Evolutionary conservation across 2,329 filamentous ascomycete genomes (phyloP).

Genomic region (Fusarium lateritium): DNA sequence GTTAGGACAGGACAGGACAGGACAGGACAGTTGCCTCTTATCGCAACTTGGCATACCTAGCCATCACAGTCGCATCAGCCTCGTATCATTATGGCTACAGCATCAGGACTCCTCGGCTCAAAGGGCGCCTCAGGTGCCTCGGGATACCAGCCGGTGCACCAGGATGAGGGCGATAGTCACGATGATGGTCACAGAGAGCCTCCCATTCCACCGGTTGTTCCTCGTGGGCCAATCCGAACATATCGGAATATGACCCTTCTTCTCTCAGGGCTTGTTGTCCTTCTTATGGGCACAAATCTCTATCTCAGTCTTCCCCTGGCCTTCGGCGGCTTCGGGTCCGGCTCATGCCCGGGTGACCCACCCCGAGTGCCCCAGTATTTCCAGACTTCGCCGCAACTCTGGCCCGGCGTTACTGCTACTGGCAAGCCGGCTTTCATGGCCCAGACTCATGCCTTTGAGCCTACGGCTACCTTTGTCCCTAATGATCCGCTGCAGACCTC

Average conservation of each 20-base stretch:
- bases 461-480: conserved; percentile 75
- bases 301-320: conserved; percentile 55
- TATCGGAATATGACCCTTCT: conserved; percentile 52
- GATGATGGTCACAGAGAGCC: conserved; percentile 36
- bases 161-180: conserved; percentile 50
- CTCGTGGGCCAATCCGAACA: conserved; percentile 45
- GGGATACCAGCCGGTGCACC: conserved; percentile 54
- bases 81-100: conserved; percentile 36
- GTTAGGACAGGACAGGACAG: conserved; percentile 14
- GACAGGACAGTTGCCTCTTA: conserved; percentile 7
- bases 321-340: conserved; percentile 46
- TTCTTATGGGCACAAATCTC: conserved; percentile 57
- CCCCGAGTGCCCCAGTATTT: conserved; percentile 72
- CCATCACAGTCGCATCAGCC: not conserved
- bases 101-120: conserved; percentile 31
- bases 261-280: conserved; percentile 54
- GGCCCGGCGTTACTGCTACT: conserved; percentile 78
- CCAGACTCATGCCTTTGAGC: conserved; percentile 77
- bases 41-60: not conserved
- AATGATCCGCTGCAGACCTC: conserved; percentile 80
- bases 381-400: conserved; percentile 72
- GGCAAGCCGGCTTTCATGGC: conserved; percentile 79
- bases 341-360: conserved; percentile 51
- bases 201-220: conserved; percentile 32
- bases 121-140: conserved; percentile 39